phyloP scores from a whole-genome alignment of 805 yeast species.

The Ogataea degrootiae region DNA sequence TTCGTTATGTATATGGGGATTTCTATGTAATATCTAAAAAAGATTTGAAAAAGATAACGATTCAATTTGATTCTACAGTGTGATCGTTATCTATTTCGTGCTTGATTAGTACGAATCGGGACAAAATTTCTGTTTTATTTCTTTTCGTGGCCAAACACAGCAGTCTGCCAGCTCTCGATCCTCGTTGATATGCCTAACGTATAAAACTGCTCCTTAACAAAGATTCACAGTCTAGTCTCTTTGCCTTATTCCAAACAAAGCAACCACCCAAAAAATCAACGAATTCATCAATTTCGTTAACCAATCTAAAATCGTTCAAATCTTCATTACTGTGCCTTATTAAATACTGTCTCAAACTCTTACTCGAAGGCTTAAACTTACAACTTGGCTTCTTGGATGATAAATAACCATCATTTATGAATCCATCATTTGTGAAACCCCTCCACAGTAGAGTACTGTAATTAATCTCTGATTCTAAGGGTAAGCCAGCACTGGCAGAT shows the following conservation, averaged over 20 bases:
- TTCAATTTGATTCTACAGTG: too few species aligned
- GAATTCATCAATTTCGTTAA: conserved; percentile 15
- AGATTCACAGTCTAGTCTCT: conserved; percentile 26
- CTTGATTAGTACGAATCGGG: too few species aligned
- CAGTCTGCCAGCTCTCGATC: too few species aligned
- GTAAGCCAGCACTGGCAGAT: neutral
- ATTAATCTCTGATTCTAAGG: conserved; percentile 7
- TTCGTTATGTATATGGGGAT: too few species aligned
- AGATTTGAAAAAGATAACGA: too few species aligned
- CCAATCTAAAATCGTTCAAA: neutral
- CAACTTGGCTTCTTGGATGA: conserved; percentile 11
- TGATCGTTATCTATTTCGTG: too few species aligned
- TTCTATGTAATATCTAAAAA: too few species aligned
- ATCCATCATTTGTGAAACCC: conserved; percentile 30
- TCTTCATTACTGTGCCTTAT: conserved; percentile 1
- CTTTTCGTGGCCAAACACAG: too few species aligned
- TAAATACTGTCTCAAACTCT: conserved; percentile 14
- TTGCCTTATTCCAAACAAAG: conserved; percentile 33
- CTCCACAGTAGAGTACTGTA: conserved; percentile 33
- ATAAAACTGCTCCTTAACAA: conserved; percentile 15
- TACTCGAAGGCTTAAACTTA: conserved; percentile 17
- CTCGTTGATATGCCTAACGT: too few species aligned
- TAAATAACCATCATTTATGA: conserved; percentile 18
- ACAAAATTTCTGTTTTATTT: too few species aligned
- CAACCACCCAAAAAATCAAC: conserved; percentile 25